Evolutionary conservation across 78 protist genomes (phyloP).

Genomic region (Dictyostelium intermedium): DNA sequence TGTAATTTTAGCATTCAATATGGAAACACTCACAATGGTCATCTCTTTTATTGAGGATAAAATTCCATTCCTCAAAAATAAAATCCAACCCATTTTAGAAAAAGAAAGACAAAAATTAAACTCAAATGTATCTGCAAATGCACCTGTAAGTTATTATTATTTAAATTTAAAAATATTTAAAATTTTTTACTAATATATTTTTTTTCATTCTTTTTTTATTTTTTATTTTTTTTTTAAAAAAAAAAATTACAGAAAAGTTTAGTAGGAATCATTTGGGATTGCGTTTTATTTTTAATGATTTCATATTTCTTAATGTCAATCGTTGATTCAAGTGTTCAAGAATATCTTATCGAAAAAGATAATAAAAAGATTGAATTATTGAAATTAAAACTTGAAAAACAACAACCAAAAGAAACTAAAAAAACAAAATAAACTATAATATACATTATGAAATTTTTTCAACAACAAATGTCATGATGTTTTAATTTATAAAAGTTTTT

Average conservation of each 20-base stretch:
- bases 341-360: conserved; percentile 62
- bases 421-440: conserved; percentile 4
- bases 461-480: too few species aligned
- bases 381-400: neutral
- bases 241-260: conserved; percentile 46
- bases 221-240: neutral
- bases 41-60: conserved; percentile 35
- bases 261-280: conserved; percentile 75
- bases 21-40: conserved; percentile 37
- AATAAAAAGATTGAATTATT: conserved; percentile 67
- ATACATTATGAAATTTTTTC: too few species aligned
- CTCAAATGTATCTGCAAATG: neutral
- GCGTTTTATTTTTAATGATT: conserved; percentile 75
- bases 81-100: conserved; percentile 73
- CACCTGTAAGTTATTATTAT: conserved; percentile 15
- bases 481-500: too few species aligned
- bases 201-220: too few species aligned
- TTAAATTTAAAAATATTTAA: neutral
- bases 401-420: neutral
- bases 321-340: conserved; percentile 81
- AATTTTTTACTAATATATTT: neutral
- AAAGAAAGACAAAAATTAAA: conserved; percentile 66
- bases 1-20: conserved; percentile 52
- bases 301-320: conserved; percentile 79
- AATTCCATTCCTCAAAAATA: conserved; percentile 54